A percentile compares a stretch with the other conserved stretches of the same genome.
phyloP scores from a whole-genome alignment of 2,329 filamentous ascomycete genomes.

The Botrytis tulipae region DNA sequence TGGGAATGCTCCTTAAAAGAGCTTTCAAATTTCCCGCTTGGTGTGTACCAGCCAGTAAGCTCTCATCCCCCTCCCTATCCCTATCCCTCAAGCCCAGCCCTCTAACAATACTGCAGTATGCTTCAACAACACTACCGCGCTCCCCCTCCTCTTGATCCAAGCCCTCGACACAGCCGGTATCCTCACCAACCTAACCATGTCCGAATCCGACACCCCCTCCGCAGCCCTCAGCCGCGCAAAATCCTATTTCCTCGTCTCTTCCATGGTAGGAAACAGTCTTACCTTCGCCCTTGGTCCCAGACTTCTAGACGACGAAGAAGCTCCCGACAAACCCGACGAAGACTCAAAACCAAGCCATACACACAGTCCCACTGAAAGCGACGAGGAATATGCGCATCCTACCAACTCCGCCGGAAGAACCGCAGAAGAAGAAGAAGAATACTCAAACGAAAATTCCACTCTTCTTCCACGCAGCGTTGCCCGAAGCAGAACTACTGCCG shows the following conservation, averaged over 20 bases:
- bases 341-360: constrained; percentile 20
- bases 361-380: constrained; percentile 20
- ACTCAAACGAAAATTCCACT: constrained; percentile 28
- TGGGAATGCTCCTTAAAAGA: constrained; percentile 43
- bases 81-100: no score
- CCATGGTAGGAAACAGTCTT: constrained; percentile 58
- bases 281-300: constrained; percentile 63
- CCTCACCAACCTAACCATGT: constrained; percentile 47
- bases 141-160: constrained; percentile 47
- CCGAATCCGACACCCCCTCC: constrained; percentile 43
- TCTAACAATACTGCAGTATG: neutral
- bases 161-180: constrained; percentile 48
- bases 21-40: constrained; percentile 46
- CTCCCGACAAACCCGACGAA: constrained; percentile 37
- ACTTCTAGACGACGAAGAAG: constrained; percentile 50
- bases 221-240: constrained; percentile 58
- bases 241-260: constrained; percentile 61
- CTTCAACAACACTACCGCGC: constrained; percentile 49
- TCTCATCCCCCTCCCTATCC: no score
- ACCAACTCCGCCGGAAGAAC: constrained; percentile 32
- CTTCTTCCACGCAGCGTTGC: constrained; percentile 26
- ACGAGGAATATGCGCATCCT: constrained; percentile 33
- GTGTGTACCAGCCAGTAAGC: constrained; percentile 47
- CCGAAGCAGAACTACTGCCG: neutral
- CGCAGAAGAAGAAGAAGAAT: constrained; percentile 31